These are phyloP conservation scores for Pseudogymnoascus sp. DNA, from an alignment of 2,329 filamentous ascomycete species.

Conservation along the genomic window DNA sequence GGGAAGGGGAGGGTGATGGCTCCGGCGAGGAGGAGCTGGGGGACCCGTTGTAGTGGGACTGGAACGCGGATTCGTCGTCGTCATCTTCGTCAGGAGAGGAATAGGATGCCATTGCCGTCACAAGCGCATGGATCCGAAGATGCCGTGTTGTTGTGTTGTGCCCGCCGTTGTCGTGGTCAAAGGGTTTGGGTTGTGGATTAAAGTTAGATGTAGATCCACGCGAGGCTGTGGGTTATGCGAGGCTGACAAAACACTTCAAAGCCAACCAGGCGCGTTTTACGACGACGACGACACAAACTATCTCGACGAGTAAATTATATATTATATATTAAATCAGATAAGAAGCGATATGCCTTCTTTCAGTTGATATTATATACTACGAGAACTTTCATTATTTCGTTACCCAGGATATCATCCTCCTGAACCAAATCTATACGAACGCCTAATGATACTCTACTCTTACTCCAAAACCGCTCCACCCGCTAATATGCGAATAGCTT, in stretches of 20 bases:
- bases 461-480: neutral
- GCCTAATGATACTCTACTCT: neutral
- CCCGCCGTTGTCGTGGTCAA: neutral
- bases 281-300: neutral
- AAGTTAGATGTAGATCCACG: neutral
- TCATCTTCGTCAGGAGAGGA: slow-evolving; percentile 13
- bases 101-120: neutral
- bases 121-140: neutral
- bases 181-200: neutral
- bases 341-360: neutral
- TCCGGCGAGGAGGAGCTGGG: slow-evolving; percentile 23
- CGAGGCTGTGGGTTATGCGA: neutral
- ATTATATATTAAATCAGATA: neutral
- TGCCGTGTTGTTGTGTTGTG: neutral
- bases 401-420: neutral
- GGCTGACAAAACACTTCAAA: neutral
- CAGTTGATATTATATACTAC: neutral
- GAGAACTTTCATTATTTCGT: neutral
- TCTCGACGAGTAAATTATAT: neutral
- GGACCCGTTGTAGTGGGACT: slow-evolving; percentile 22
- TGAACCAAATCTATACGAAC: neutral
- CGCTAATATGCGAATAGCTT: neutral
- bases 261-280: neutral
- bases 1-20: slow-evolving; percentile 24
- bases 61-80: slow-evolving; percentile 23